A percentile compares a stretch with the other conserved stretches of the same genome.
Conservation (phyloP, 2,329 filamentous ascomycete species). For the Penicillium corylophilum region DNA sequence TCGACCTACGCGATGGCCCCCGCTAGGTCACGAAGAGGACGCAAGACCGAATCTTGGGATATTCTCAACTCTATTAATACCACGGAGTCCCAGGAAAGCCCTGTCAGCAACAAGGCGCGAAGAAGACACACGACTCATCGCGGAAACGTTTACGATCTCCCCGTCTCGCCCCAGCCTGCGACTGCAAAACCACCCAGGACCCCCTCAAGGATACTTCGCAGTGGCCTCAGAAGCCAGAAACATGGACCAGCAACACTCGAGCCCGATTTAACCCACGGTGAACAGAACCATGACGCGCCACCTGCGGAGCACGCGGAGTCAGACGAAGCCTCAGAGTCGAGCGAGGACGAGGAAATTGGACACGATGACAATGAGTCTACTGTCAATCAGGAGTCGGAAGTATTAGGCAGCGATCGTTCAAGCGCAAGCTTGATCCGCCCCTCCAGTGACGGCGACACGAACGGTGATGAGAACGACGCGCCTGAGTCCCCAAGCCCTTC, state of each 20-base stretch:
- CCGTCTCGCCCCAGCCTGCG: not conserved
- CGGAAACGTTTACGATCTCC: slow-evolving; percentile 9
- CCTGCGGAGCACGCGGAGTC: not conserved
- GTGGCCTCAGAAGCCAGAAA: not conserved
- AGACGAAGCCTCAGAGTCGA: not conserved
- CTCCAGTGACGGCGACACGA: not conserved
- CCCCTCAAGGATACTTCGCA: not conserved
- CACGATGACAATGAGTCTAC: not conserved
- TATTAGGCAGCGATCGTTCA: not conserved
- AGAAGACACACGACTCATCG: slow-evolving; percentile 4
- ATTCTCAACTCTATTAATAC: slow-evolving; percentile 11
- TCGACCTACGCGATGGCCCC: slow-evolving; percentile 6
- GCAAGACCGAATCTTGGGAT: slow-evolving; percentile 2
- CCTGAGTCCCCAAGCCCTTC: not conserved
- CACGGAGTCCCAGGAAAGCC: not conserved
- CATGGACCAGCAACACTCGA: not conserved
- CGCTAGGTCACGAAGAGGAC: slow-evolving; percentile 3
- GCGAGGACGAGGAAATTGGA: not conserved
- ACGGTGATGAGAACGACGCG: not conserved
- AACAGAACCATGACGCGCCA: not conserved
- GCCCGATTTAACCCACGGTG: not conserved
- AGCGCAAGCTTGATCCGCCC: not conserved
- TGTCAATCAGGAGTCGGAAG: not conserved
- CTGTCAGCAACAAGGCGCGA: not conserved
- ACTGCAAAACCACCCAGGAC: not conserved